Base-by-base conservation (phyloP, 2,329 filamentous ascomycete species). In the Penicillium nordicum region DNA sequence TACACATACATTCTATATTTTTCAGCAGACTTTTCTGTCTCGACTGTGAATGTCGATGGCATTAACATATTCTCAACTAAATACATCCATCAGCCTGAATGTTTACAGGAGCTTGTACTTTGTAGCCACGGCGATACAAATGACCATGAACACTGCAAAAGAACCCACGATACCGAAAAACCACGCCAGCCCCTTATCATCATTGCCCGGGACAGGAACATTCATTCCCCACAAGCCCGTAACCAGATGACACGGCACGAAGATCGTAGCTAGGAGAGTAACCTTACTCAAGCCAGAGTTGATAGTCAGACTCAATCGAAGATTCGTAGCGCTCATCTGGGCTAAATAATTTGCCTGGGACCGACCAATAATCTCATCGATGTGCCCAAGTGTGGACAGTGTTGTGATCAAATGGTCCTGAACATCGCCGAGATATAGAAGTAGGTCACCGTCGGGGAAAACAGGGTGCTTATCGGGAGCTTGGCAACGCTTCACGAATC, bases 321-420 rank as follows among this genome's bases (percentile, higher is more conserved):
- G 91, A 74, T 89, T 92, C 71, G 94, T 90, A 65, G 97, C 92
- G 34, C 88, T 93, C 57, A 97, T 84, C 70, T 97, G 94, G 0
- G 93, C 93, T 30, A 97, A 82, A 71, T 97, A 97, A 72, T 97
- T 97, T 76, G 88, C 89, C 79, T 97, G 93, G 1, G 89, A 88
- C 23, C 94, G 88, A 16, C 88, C 90, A 37, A 97, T 82, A 80
- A 99, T 97, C 81, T 97, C 97, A 73, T 99, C 94, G 64, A 96
- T 96, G 70, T 97, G 93, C 0, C 85, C 84, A 60, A 99, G 77
- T 73, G 94, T 97, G 64, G 89, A 92, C 82, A 95, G 92, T 88
- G 97, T 97, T 23, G 94, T 99, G 49, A 97, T 89, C 42, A 97
- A 91, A 81, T 99, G 94, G 74, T 99, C 94, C 74, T 99, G 94